Percentiles rank a stretch among this genome's conserved stretches.
Conservation (phyloP, 768 basidiomycete species). For the Rhodotorula paludigena region DNA sequence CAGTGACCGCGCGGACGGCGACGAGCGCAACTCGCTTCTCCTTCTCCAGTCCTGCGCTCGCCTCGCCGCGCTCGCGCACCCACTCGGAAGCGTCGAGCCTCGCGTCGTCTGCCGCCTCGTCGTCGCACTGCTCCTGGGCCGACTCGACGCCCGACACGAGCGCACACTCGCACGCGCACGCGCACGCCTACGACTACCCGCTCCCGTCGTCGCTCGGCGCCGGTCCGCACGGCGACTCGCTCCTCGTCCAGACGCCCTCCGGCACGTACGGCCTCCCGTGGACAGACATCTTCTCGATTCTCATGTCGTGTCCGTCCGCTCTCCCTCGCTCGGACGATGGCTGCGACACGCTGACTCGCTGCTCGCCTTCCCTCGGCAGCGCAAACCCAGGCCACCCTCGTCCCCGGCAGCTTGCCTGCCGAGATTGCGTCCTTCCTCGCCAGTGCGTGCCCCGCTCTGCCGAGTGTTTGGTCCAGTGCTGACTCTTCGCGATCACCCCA, state of each 20-base stretch:
- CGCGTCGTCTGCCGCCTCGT: constrained; percentile 5
- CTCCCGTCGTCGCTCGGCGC: too few relatives aligned
- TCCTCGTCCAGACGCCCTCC: constrained; percentile 3
- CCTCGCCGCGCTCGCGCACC: background rate
- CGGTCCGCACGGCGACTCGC: background rate
- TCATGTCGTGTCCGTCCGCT: background rate
- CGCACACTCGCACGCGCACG: background rate
- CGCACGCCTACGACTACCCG: too few relatives aligned
- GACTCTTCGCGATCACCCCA: too few relatives aligned
- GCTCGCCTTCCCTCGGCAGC: background rate
- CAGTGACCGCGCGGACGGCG: background rate
- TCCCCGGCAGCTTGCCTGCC: background rate
- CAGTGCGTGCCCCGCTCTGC: background rate
- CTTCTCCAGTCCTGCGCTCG: background rate
- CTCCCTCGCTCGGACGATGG: background rate
- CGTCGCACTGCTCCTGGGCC: constrained; percentile 3
- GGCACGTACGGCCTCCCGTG: background rate
- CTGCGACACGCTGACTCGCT: too few relatives aligned
- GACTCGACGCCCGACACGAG: background rate
- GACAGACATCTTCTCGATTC: background rate
- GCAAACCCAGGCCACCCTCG: background rate
- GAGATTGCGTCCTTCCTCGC: background rate
- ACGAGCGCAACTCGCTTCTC: too few relatives aligned
- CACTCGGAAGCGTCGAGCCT: constrained; percentile 21
- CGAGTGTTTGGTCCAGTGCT: too few relatives aligned